Evolutionary conservation across 352 stramenopile genomes (phyloP).

Genomic region (Phytophthora pluvialis): DNA sequence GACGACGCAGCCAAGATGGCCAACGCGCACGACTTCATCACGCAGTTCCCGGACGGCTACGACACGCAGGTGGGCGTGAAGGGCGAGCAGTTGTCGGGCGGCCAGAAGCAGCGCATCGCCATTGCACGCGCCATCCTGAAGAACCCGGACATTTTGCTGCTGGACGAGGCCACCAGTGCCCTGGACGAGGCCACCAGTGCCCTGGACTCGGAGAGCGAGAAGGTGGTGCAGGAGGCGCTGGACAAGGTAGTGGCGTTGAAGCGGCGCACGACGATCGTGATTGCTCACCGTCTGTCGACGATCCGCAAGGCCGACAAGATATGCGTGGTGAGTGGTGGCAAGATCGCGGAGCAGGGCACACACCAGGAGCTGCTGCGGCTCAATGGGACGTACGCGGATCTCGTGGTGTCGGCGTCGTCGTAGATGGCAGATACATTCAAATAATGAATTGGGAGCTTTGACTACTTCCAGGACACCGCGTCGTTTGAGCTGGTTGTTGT

Average conservation of each 20-base stretch:
- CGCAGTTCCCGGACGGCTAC: constrained; percentile 4
- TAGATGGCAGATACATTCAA: background rate
- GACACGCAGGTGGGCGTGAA: constrained; percentile 2
- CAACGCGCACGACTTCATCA: constrained; percentile 45
- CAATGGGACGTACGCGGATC: constrained; percentile 15
- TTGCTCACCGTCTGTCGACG: constrained; percentile 84
- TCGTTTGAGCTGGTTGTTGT: too few relatives aligned
- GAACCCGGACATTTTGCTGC: too few relatives aligned
- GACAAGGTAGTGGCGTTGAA: constrained; percentile 6
- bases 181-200: background rate
- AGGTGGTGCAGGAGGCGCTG: constrained; percentile 5
- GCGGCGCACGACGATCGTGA: constrained; percentile 66
- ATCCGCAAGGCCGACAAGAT: constrained; percentile 19
- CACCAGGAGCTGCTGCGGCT: constrained; percentile 20
- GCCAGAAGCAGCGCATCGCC: too few relatives aligned
- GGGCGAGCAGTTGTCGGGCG: background rate
- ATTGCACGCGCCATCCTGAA: too few relatives aligned
- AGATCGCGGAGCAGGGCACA: constrained; percentile 27
- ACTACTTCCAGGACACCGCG: too few relatives aligned
- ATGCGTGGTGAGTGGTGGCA: constrained; percentile 19
- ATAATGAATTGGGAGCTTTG: too few relatives aligned
- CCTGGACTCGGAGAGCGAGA: background rate
- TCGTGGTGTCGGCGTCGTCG: constrained; percentile 13
- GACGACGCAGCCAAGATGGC: constrained; percentile 85
- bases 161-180: background rate